phyloP scores from a whole-genome alignment of 139 green algal genomes.

The Microglena sp. region DNA sequence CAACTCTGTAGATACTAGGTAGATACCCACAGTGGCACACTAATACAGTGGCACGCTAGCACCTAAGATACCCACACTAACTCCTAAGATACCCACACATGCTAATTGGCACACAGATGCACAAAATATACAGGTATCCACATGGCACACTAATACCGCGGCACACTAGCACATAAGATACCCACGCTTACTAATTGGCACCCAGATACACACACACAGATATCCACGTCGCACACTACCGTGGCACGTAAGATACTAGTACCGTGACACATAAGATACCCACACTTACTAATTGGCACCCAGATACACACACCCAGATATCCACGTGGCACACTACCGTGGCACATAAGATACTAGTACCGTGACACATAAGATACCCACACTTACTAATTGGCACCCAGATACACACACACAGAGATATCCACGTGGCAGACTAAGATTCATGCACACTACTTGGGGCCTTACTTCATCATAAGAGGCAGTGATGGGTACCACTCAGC shows the following conservation, averaged over 20 bases:
- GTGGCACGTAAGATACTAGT: not conserved
- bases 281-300: conserved; percentile 3
- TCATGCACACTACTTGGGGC: not conserved
- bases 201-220: not conserved
- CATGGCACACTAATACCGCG: conserved; percentile 1
- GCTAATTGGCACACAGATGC: conserved; percentile 2
- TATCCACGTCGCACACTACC: not conserved
- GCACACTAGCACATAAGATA: conserved; percentile 6
- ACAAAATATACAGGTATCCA: not conserved
- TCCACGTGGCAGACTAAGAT: too few species aligned
- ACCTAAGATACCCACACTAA: not conserved
- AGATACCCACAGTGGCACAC: too few species aligned
- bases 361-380: conserved; percentile 1
- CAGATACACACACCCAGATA: conserved; percentile 2
- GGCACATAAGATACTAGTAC: conserved; percentile 1
- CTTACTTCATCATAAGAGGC: too few species aligned
- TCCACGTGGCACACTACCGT: not conserved
- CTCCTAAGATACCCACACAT: not conserved
- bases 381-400: not conserved
- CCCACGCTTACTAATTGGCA: not conserved
- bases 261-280: not conserved
- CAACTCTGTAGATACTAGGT: too few species aligned
- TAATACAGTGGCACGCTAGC: too few species aligned
- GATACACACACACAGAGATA: not conserved
- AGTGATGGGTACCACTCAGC: too few species aligned